These are phyloP conservation scores for Benincasa hispida DNA, from an alignment of 306 rosid species.

Conservation along the genomic window DNA sequence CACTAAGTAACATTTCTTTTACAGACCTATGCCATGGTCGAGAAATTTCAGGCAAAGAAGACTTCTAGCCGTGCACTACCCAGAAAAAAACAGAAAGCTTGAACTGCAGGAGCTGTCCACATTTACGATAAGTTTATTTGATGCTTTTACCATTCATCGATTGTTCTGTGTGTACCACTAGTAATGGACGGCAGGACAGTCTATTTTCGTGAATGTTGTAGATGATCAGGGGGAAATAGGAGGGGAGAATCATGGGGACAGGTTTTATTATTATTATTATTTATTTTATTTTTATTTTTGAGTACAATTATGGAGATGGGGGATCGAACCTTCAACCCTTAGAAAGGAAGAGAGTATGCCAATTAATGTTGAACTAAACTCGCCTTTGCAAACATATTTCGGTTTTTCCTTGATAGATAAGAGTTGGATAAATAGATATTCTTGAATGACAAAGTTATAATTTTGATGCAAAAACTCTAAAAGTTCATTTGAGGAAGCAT, in stretches of 20 bases:
- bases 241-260: background rate
- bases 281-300: too few species aligned
- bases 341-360: too few species aligned
- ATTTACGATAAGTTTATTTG: background rate
- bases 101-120: background rate
- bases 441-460: background rate
- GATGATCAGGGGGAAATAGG: background rate
- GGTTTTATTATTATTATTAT: too few species aligned
- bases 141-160: background rate
- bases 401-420: background rate
- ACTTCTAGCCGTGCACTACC: background rate
- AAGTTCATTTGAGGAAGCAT: too few species aligned
- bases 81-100: background rate
- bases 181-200: background rate
- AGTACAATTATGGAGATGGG: too few species aligned
- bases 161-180: background rate
- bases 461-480: too few species aligned
- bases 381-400: background rate
- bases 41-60: slow-evolving; percentile 50
- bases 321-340: too few species aligned
- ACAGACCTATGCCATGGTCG: slow-evolving; percentile 68
- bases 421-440: background rate
- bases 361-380: too few species aligned
- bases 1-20: too few species aligned
- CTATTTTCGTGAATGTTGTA: background rate